These are phyloP conservation scores for Diaporthe citri DNA, from an alignment of 2,329 filamentous ascomycete species.

Conservation along the genomic window DNA sequence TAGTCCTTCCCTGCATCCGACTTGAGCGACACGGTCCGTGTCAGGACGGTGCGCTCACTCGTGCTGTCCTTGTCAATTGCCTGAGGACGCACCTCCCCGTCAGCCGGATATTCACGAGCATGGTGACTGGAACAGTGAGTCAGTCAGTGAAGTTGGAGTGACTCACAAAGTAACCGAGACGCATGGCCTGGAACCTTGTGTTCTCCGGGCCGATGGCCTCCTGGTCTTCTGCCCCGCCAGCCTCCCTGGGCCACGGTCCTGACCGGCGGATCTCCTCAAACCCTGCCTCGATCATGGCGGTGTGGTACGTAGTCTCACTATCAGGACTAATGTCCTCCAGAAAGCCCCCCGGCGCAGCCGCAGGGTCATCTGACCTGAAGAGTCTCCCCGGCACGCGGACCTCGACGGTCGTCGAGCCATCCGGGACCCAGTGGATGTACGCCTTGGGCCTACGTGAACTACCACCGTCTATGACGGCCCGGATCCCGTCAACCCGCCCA, in stretches of 20 bases:
- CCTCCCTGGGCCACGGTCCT: conserved; percentile 85
- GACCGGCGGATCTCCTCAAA: conserved; percentile 55
- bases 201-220: conserved; percentile 73
- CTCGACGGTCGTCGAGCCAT: conserved; percentile 76
- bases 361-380: conserved; percentile 61
- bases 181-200: conserved; percentile 90
- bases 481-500: conserved; percentile 74
- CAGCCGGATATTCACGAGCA: too few species aligned
- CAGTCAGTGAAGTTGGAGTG: too few species aligned
- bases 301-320: not conserved
- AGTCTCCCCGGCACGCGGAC: conserved; percentile 84
- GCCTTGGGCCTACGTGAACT: conserved; percentile 80
- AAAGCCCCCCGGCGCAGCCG: not conserved
- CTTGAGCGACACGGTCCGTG: too few species aligned
- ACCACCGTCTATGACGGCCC: conserved; percentile 75
- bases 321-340: not conserved
- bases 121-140: too few species aligned
- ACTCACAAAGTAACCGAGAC: conserved; percentile 85
- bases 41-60: too few species aligned
- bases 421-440: conserved; percentile 91
- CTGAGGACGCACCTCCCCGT: too few species aligned
- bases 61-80: too few species aligned
- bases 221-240: conserved; percentile 73
- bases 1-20: too few species aligned
- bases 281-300: conserved; percentile 4